Conservation (phyloP, 176 grass and related monocot genomes). For the Aegilops umbellulata region DNA sequence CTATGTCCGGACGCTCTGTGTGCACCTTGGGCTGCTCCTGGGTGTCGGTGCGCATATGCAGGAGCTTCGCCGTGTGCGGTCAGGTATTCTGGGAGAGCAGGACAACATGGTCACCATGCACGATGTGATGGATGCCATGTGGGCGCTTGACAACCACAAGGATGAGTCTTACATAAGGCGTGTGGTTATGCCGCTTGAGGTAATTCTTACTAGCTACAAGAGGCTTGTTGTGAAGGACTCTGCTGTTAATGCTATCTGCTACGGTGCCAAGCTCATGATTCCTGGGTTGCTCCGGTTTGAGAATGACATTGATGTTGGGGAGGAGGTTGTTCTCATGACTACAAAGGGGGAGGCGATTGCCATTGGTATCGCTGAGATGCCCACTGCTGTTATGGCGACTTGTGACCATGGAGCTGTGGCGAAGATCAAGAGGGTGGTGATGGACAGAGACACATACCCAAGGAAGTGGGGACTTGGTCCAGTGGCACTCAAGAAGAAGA, state of each 20-base stretch:
- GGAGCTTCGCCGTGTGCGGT: constrained; percentile 81
- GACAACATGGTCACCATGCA: constrained; percentile 99
- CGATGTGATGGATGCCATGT: constrained; percentile 82
- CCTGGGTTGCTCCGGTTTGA: constrained; percentile 84
- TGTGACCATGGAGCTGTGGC: constrained; percentile 83
- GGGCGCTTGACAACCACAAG: constrained; percentile 64
- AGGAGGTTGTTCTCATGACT: constrained; percentile 83
- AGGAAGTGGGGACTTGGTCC: constrained; percentile 95
- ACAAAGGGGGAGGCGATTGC: constrained; percentile 91
- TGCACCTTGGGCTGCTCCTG: constrained; percentile 79
- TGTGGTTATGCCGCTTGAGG: constrained; percentile 79
- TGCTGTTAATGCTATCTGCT: constrained; percentile 90
- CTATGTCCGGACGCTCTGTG: constrained; percentile 83
- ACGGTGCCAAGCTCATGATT: constrained; percentile 94
- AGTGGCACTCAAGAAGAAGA: constrained; percentile 80
- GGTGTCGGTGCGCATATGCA: constrained; percentile 91
- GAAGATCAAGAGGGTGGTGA: constrained; percentile 89
- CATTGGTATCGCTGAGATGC: constrained; percentile 91
- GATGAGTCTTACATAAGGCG: constrained; percentile 79
- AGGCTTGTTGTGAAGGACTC: constrained; percentile 91
- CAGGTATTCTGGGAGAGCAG: constrained; percentile 69
- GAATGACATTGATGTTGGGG: constrained; percentile 80
- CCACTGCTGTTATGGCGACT: constrained; percentile 88
- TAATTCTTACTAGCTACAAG: constrained; percentile 88
- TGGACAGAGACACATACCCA: constrained; percentile 94